Conservation (phyloP, 2,329 filamentous ascomycete genomes). For the Rutstroemia sp. region DNA sequence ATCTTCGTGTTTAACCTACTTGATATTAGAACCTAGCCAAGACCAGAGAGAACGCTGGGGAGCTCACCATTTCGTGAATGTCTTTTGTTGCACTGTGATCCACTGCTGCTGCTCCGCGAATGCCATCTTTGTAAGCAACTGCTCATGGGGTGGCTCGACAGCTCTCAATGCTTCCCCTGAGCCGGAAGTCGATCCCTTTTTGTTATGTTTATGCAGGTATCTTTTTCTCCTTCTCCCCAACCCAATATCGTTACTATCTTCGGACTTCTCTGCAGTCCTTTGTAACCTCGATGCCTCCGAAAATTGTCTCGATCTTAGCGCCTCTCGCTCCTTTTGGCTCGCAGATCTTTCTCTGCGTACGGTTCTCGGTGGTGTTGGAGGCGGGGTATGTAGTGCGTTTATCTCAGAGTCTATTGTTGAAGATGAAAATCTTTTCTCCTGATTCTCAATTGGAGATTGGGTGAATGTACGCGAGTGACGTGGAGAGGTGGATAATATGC, state of each 20-base stretch:
- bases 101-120: slow-evolving; percentile 58
- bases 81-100: slow-evolving; percentile 91
- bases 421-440: slow-evolving; percentile 4
- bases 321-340: slow-evolving; percentile 9
- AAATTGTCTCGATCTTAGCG: slow-evolving; percentile 8
- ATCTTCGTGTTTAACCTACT: slow-evolving; percentile 92
- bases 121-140: slow-evolving; percentile 46
- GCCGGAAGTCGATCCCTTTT: slow-evolving; percentile 5
- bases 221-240: slow-evolving; percentile 7
- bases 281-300: slow-evolving; percentile 6
- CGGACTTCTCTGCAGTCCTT: slow-evolving; percentile 3
- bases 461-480: slow-evolving; percentile 8
- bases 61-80: slow-evolving; percentile 88
- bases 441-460: slow-evolving; percentile 4
- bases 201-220: slow-evolving; percentile 5
- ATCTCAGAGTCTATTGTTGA: slow-evolving; percentile 6
- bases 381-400: slow-evolving; percentile 8
- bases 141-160: slow-evolving; percentile 28
- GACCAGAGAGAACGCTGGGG: slow-evolving; percentile 4
- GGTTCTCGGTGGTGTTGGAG: slow-evolving; percentile 7
- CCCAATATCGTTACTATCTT: background rate
- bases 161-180: slow-evolving; percentile 23
- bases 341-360: slow-evolving; percentile 7
- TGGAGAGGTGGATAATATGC: slow-evolving; percentile 6
- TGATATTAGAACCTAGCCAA: slow-evolving; percentile 8